A percentile compares a stretch with the other conserved stretches of the same genome.
phyloP scores from a whole-genome alignment of 1,284 basidiomycete genomes.

The Moesziomyces sp. region DNA sequence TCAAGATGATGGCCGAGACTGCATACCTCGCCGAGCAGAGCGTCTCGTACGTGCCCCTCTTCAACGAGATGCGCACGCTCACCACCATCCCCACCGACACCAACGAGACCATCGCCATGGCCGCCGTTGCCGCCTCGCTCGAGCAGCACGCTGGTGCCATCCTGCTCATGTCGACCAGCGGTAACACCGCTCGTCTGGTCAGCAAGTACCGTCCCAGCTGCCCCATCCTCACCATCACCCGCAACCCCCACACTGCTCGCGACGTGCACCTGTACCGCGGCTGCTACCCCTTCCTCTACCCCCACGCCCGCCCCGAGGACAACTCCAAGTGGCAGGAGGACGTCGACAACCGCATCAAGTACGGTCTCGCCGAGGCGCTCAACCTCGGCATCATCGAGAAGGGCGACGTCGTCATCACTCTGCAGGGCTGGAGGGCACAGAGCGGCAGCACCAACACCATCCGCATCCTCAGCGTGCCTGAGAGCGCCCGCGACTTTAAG shows the following conservation, averaged over 20 bases:
- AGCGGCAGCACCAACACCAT: conserved; percentile 79
- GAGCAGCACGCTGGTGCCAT: conserved; percentile 72
- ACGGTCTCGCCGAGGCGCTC: conserved; percentile 88
- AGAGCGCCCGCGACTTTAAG: conserved; percentile 61
- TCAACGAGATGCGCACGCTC: conserved; percentile 71
- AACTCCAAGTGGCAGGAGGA: conserved; percentile 96
- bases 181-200: conserved; percentile 93
- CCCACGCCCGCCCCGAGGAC: conserved; percentile 84
- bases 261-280: conserved; percentile 97
- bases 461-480: conserved; percentile 61
- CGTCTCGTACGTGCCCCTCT: conserved; percentile 65
- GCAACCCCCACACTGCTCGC: conserved; percentile 92
- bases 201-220: conserved; percentile 95
- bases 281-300: conserved; percentile 97
- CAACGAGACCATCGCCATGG: conserved; percentile 67
- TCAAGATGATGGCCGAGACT: conserved; percentile 68
- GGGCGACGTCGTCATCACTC: conserved; percentile 89
- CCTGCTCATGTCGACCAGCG: conserved; percentile 89
- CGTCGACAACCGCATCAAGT: conserved; percentile 75
- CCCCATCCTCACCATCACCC: conserved; percentile 91
- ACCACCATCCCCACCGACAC: conserved; percentile 65
- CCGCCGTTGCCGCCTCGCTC: conserved; percentile 64
- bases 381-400: conserved; percentile 87
- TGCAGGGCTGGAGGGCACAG: conserved; percentile 99
- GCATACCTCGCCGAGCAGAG: conserved; percentile 66